Evolutionary conservation across 495 filamentous ascomycete species (phyloP), one percentile per base, ranked within the genome.

Genomic region (Penicillium riverlandense): DNA sequence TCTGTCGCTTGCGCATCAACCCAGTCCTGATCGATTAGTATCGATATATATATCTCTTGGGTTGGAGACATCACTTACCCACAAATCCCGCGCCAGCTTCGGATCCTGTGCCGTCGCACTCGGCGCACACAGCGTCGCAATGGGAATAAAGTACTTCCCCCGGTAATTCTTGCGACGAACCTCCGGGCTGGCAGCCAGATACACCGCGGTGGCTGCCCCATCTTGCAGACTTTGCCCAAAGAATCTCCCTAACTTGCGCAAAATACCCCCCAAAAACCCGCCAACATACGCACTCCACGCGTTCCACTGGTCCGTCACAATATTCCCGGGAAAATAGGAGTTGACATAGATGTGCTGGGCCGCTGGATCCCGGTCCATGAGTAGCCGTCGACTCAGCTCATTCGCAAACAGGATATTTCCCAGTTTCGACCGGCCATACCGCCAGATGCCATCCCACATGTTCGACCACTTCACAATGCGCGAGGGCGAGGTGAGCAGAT

Each of bases 361-460:
- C 7, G 38, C 43, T 12, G 47, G 40, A 41, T 56, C 47, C 11
- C 33, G 14, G 16, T 45, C 48, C 31, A 44, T 32, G 13, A 44
- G 27, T 1, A 69, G 53, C 16, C 50, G 56, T 7, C 41, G 48
- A 28, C 55, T 49, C 0, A 75, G 57, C 14, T 68, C 56, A 22
- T 53, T 59, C 0, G 63, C 51, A 45, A 70, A 70, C 15, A 75
- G 61, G 12, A 72, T 57, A 32, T 71, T 69, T 11, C 68, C 66
- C 8, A 75, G 50, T 43, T 74, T 73, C 31, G 59, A 60, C 9
- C 66, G 57, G 4, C 44, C 64, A 46, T 74, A 74, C 6, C 70
- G 59, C 53, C 59, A 61, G 11, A 55, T 29, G 1, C 41, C 42
- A 48, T 65, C 57, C 27, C 47, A 37, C 2, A 48, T 15, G 11